phyloP scores from a whole-genome alignment of 257 asterid genomes.

The Solanum lycopersicoides region DNA sequence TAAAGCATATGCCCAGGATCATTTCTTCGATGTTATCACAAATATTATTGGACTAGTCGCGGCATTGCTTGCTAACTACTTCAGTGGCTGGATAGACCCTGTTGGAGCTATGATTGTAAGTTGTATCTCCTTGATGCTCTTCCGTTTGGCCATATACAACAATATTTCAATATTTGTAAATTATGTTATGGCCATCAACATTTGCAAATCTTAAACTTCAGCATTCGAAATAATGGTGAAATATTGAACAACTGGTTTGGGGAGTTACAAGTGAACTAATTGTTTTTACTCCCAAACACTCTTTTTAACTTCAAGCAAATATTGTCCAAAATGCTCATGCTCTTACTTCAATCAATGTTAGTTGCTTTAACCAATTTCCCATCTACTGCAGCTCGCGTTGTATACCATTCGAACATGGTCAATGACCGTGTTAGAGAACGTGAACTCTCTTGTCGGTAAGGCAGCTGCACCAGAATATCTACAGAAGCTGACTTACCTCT shows the following conservation, averaged over 20 bases:
- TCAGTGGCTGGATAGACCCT: slow-evolving; percentile 43
- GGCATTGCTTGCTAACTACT: slow-evolving; percentile 34
- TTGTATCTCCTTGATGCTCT: not conserved
- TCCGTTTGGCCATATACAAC: not conserved
- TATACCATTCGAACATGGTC: slow-evolving; percentile 54
- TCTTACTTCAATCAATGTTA: not conserved
- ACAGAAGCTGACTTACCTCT: slow-evolving; percentile 44
- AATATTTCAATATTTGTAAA: not conserved
- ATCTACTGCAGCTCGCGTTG: slow-evolving; percentile 27
- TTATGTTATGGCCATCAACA: not conserved
- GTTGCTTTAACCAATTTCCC: not conserved
- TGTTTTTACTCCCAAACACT: not conserved
- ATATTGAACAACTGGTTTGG: not conserved
- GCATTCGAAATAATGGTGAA: not conserved
- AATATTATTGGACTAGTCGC: slow-evolving; percentile 41
- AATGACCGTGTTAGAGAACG: slow-evolving; percentile 41
- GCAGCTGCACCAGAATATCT: slow-evolving; percentile 44
- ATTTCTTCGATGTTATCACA: slow-evolving; percentile 44
- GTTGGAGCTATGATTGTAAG: slow-evolving; percentile 53
- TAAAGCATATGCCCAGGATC: slow-evolving; percentile 50
- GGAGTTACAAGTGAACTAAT: not conserved
- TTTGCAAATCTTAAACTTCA: not conserved
- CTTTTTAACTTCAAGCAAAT: not conserved
- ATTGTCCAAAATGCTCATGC: not conserved
- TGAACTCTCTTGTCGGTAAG: slow-evolving; percentile 37